These are phyloP conservation scores for Cymodocea nodosa DNA, from an alignment of 116 monocot species.

Conservation along the genomic window DNA sequence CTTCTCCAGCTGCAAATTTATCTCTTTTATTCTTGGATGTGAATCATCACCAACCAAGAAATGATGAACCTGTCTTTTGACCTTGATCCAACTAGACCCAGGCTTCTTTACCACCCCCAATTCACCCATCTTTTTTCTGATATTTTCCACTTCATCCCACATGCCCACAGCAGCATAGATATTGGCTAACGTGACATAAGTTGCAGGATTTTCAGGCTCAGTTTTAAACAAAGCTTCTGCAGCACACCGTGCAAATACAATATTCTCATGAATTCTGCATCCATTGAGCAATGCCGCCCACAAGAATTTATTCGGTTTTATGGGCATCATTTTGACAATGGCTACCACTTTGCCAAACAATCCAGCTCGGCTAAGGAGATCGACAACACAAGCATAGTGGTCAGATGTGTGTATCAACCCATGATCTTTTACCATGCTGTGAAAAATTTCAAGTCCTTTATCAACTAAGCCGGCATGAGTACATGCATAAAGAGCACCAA, in stretches of 20 bases:
- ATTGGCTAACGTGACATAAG: conserved; percentile 83
- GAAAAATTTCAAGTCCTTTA: conserved; percentile 52
- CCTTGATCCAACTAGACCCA: conserved; percentile 79
- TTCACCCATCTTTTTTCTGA: conserved; percentile 44
- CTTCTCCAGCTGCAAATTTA: conserved; percentile 30
- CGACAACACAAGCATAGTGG: conserved; percentile 85
- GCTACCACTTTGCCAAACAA: conserved; percentile 50
- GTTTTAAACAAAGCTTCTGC: conserved; percentile 64
- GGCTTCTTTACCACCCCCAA: conserved; percentile 50
- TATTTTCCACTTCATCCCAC: conserved; percentile 43
- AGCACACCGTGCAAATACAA: conserved; percentile 36
- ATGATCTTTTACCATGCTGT: conserved; percentile 46
- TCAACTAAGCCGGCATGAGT: conserved; percentile 65
- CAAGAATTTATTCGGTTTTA: conserved; percentile 71
- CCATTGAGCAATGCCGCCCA: conserved; percentile 90
- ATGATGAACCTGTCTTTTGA: conserved; percentile 35
- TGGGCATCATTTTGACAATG: conserved; percentile 49
- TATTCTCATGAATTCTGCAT: conserved; percentile 50
- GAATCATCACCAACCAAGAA: conserved; percentile 55
- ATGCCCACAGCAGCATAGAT: conserved; percentile 54
- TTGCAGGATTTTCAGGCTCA: conserved; percentile 85
- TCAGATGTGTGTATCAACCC: conserved; percentile 37
- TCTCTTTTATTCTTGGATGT: conserved; percentile 35
- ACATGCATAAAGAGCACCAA: conserved; percentile 74
- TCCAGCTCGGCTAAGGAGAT: conserved; percentile 74